Evolutionary conservation across 352 stramenopile species (phyloP).

Genomic region (Phytophthora sansomeana): DNA sequence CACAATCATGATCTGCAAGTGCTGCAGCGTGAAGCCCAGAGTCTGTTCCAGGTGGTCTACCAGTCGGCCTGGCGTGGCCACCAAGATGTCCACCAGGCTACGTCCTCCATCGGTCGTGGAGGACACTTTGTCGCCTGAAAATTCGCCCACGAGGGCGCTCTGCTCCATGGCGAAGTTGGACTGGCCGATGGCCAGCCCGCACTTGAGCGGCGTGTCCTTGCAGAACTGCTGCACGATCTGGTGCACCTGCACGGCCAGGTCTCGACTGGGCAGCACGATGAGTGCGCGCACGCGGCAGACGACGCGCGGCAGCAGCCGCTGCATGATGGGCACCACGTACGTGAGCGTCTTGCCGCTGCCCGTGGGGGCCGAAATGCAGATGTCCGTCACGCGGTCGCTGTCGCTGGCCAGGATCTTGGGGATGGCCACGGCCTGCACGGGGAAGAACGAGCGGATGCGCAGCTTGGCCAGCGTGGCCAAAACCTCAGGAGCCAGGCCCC

Average conservation of each 20-base stretch:
- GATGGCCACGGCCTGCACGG: constrained; percentile 95
- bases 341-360: constrained; percentile 98
- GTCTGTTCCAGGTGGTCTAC: constrained; percentile 98
- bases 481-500: constrained; percentile 57
- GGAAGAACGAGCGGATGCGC: constrained; percentile 92
- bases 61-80: constrained; percentile 96
- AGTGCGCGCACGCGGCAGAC: constrained; percentile 93
- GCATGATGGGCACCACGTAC: constrained; percentile 97
- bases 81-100: constrained; percentile 96
- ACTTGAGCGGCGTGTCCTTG: constrained; percentile 80
- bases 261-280: constrained; percentile 96
- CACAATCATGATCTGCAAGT: constrained; percentile 97
- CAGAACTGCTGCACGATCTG: constrained; percentile 72
- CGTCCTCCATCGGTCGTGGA: constrained; percentile 57
- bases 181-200: constrained; percentile 93
- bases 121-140: constrained; percentile 10
- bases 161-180: constrained; percentile 90
- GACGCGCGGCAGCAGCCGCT: constrained; percentile 84
- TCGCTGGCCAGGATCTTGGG: constrained; percentile 90
- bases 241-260: constrained; percentile 94
- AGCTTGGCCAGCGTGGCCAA: constrained; percentile 45
- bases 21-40: constrained; percentile 97
- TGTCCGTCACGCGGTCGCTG: constrained; percentile 88
- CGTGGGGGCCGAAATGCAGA: constrained; percentile 98
- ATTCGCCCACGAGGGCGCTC: constrained; percentile 60